Percentiles rank a stretch among this genome's conserved stretches.
Evolutionary conservation across 2,329 filamentous ascomycete species (phyloP).

Genomic region (Apiospora koreana): DNA sequence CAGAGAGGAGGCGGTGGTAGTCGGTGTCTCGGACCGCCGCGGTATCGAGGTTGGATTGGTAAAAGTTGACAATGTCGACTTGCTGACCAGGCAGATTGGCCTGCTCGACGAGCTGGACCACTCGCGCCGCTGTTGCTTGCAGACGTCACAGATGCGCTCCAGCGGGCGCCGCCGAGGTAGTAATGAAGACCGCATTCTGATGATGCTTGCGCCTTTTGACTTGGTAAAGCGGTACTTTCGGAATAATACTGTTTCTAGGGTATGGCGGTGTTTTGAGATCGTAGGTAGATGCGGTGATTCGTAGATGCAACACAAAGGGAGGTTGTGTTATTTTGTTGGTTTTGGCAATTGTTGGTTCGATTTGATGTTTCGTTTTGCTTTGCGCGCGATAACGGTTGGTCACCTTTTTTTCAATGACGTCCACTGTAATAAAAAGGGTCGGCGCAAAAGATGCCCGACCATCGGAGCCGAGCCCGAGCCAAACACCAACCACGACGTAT

Average conservation of each 20-base stretch:
- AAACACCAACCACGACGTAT: not conserved
- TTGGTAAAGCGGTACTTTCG: not conserved
- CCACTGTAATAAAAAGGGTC: not conserved
- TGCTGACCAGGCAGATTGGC: not conserved
- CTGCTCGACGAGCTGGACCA: not conserved
- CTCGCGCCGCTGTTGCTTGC: conserved; percentile 23
- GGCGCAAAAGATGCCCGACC: not conserved
- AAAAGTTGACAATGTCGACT: not conserved
- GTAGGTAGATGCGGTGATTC: not conserved
- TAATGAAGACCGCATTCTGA: conserved; percentile 26
- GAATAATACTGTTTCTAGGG: not conserved
- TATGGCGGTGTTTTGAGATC: not conserved
- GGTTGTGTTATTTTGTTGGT: not conserved
- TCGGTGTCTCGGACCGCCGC: not conserved
- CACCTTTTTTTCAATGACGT: not conserved
- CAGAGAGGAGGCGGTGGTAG: not conserved
- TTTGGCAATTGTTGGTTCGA: not conserved
- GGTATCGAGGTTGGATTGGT: not conserved
- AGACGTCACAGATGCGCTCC: conserved; percentile 30
- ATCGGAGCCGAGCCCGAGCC: not conserved
- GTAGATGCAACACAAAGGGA: not conserved
- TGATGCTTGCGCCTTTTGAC: not conserved
- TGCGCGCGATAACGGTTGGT: not conserved
- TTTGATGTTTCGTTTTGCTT: not conserved
- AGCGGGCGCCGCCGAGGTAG: conserved; percentile 20